Evolutionary conservation across 768 basidiomycete genomes (phyloP), one percentile per base, ranked within the genome.

Genomic region (Suillus discolor): DNA sequence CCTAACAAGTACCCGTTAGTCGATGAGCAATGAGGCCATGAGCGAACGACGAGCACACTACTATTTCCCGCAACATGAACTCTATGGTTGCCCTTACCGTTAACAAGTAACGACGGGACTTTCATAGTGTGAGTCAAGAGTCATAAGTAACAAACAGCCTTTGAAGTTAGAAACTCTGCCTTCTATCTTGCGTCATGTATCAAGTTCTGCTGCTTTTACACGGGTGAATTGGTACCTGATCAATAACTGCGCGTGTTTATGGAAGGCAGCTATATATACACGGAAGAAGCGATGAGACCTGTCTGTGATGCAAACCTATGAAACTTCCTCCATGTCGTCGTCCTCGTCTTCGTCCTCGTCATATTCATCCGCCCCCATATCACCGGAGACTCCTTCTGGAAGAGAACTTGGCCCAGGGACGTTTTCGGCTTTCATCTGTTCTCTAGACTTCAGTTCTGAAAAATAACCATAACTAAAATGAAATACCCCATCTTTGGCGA

Each of bases 311-410:
- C 69, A 69, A 65, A 53, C 38, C 79, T 71, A 89, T 69, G 88
- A 87, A 25, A 90, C 83, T 70, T 91, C 89, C 73, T 91, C 90
- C 89, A 91, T 91, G 63, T 85, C 85, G 3, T 86, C 85, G 23
- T 83, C 81, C 13, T 84, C 83, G 31, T 83, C 83, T 0, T 79
- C 82, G 8, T 79, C 83, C 39, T 88, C 88, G 8, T 76, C 76
- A 38, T 71, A 68, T 31, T 75, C 85, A 80, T 86, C 73, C 75
- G 77, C 75, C n/a, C 68, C 44, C 3, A 75, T 62, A 45, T 78
- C 74, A 16, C 65, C 71, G 12, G 65, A 47, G 23, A 13, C 47
- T 28, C 45, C 49, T 49, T 63, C 63, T 36, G 64, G 71, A 13
- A 70, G 61, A 28, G 75, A 68, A 68, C 79, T 80, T 2, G 81